These are phyloP conservation scores for Fusarium acutatum DNA, from an alignment of 2,329 filamentous ascomycete genomes.

Conservation along the genomic window DNA sequence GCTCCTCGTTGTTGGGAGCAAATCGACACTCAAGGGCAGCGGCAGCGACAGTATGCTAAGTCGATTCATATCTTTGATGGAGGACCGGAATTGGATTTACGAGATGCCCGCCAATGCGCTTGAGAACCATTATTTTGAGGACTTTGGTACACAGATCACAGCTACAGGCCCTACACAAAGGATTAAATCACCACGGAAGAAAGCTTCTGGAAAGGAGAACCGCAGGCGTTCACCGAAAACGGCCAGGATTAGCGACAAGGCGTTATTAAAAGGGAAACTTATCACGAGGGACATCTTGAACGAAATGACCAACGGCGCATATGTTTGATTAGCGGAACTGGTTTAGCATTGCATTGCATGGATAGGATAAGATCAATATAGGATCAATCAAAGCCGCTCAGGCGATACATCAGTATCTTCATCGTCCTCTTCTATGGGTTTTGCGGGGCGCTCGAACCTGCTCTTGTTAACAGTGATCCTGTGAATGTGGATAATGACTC, in stretches of 20 bases:
- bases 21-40: slow-evolving; percentile 77
- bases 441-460: slow-evolving; percentile 48
- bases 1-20: slow-evolving; percentile 85
- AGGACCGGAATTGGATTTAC: slow-evolving; percentile 80
- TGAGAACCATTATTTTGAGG: slow-evolving; percentile 74
- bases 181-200: slow-evolving; percentile 43
- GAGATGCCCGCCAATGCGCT: slow-evolving; percentile 72
- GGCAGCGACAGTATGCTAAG: slow-evolving; percentile 79
- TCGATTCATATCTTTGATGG: slow-evolving; percentile 80
- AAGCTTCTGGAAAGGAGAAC: slow-evolving; percentile 54
- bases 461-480: not conserved
- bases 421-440: slow-evolving; percentile 34
- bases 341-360: slow-evolving; percentile 21
- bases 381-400: slow-evolving; percentile 24
- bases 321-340: slow-evolving; percentile 38
- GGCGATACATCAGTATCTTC: slow-evolving; percentile 28
- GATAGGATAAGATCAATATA: slow-evolving; percentile 12
- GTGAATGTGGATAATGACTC: slow-evolving; percentile 6
- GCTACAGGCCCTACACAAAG: slow-evolving; percentile 43
- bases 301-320: slow-evolving; percentile 64
- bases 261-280: slow-evolving; percentile 71
- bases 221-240: slow-evolving; percentile 59
- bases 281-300: slow-evolving; percentile 82
- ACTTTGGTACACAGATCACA: slow-evolving; percentile 60
- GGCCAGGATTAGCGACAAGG: slow-evolving; percentile 66